Evolutionary conservation across 164 flowering plant genomes (phyloP).

Genomic region (Vitis rupestris): DNA sequence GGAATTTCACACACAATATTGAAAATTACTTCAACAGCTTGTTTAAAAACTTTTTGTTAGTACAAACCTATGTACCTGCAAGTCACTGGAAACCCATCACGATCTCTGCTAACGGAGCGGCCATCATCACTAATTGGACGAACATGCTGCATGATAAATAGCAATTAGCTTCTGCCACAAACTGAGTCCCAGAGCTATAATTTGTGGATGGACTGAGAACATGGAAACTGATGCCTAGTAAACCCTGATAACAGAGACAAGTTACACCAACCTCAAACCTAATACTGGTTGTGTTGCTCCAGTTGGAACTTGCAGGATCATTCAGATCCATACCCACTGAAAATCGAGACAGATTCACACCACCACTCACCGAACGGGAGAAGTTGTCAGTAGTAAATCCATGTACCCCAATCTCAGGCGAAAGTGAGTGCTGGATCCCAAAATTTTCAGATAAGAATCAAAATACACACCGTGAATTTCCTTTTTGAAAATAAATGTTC

Average conservation of each 20-base stretch:
- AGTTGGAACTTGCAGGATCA: slow-evolving; percentile 78
- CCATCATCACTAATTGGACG: slow-evolving; percentile 77
- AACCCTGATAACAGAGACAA: not conserved
- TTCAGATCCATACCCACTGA: slow-evolving; percentile 77
- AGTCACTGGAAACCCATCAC: slow-evolving; percentile 86
- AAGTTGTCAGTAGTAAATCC: slow-evolving; percentile 77
- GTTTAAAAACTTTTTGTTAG: not conserved
- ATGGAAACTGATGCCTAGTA: not conserved
- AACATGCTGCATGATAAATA: slow-evolving; percentile 58
- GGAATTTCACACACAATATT: slow-evolving; percentile 3
- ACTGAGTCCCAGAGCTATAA: not conserved
- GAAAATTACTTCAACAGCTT: slow-evolving; percentile 1
- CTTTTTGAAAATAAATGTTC: not conserved
- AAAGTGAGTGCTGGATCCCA: slow-evolving; percentile 61
- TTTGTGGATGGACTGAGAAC: not conserved
- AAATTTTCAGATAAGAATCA: not conserved
- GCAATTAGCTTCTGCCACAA: not conserved
- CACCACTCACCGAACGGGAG: slow-evolving; percentile 80
- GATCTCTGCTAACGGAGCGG: slow-evolving; percentile 67
- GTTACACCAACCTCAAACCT: slow-evolving; percentile 69
- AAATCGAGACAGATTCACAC: slow-evolving; percentile 76
- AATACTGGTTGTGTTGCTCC: slow-evolving; percentile 86
- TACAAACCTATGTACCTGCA: slow-evolving; percentile 60
- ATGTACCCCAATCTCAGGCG: slow-evolving; percentile 88
- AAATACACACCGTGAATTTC: not conserved